These are phyloP conservation scores for Solanum sejunctum DNA, from an alignment of 257 asterid species.

Conservation along the genomic window DNA sequence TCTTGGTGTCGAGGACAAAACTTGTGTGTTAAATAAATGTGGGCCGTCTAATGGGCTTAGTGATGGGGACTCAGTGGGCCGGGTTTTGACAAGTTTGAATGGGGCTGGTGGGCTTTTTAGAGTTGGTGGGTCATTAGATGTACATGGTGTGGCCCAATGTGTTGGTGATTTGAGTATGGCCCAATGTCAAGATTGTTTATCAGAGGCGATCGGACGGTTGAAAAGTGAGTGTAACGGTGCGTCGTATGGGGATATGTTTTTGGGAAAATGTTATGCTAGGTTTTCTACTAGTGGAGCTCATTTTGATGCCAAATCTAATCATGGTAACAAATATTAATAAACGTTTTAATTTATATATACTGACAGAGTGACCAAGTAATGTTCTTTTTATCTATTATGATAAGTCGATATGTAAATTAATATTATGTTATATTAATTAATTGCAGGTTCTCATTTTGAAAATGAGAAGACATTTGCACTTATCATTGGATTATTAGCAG, in stretches of 20 bases:
- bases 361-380: background rate
- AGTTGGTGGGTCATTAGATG: slow-evolving; percentile 63
- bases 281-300: slow-evolving; percentile 60
- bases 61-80: slow-evolving; percentile 28
- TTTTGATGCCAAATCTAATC: slow-evolving; percentile 22
- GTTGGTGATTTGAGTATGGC: slow-evolving; percentile 76
- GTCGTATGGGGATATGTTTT: slow-evolving; percentile 70
- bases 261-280: slow-evolving; percentile 87
- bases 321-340: slow-evolving; percentile 24
- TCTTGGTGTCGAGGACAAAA: slow-evolving; percentile 72
- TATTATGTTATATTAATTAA: background rate
- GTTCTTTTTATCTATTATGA: too few relatives aligned
- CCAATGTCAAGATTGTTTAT: slow-evolving; percentile 78
- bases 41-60: slow-evolving; percentile 59
- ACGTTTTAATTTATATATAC: background rate
- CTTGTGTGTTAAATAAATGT: slow-evolving; percentile 68
- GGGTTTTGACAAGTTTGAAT: slow-evolving; percentile 43
- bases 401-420: too few relatives aligned
- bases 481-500: slow-evolving; percentile 73
- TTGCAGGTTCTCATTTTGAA: slow-evolving; percentile 41
- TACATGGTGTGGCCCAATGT: slow-evolving; percentile 88
- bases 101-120: slow-evolving; percentile 64
- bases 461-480: slow-evolving; percentile 83
- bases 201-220: slow-evolving; percentile 73
- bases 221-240: slow-evolving; percentile 80